These are phyloP conservation scores for Nigrospora sphaerica DNA, from an alignment of 2,329 filamentous ascomycete species.

Conservation along the genomic window DNA sequence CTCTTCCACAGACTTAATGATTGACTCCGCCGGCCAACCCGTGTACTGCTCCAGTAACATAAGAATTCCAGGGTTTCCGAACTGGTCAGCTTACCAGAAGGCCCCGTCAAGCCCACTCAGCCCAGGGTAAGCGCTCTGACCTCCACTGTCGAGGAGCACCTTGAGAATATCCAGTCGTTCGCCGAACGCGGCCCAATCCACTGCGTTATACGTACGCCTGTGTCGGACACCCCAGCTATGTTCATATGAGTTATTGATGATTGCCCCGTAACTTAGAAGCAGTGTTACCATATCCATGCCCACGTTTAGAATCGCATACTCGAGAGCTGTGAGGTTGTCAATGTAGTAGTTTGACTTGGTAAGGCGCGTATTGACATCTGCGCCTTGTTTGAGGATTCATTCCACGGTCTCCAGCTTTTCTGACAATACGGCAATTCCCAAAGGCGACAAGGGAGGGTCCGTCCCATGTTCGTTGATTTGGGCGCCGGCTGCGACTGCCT, in stretches of 20 bases:
- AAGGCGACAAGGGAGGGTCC: background rate
- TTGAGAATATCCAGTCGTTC: background rate
- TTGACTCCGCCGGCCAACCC: background rate
- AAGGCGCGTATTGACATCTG: background rate
- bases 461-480: background rate
- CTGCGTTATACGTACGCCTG: background rate
- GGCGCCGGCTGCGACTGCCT: background rate
- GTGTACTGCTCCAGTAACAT: background rate
- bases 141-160: background rate
- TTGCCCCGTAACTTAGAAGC: background rate
- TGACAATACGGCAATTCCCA: background rate
- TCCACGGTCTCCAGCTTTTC: background rate
- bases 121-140: background rate
- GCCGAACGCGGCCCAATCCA: background rate
- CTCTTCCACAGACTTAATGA: no score
- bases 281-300: background rate
- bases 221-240: background rate
- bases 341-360: background rate
- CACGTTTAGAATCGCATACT: accelerated
- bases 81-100: background rate
- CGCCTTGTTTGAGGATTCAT: background rate
- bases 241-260: background rate
- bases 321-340: background rate
- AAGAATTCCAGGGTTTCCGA: background rate
- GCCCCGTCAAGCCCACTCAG: background rate